These are phyloP conservation scores for Claviceps spartinae DNA, from an alignment of 2,329 filamentous ascomycete genomes.

Conservation along the genomic window DNA sequence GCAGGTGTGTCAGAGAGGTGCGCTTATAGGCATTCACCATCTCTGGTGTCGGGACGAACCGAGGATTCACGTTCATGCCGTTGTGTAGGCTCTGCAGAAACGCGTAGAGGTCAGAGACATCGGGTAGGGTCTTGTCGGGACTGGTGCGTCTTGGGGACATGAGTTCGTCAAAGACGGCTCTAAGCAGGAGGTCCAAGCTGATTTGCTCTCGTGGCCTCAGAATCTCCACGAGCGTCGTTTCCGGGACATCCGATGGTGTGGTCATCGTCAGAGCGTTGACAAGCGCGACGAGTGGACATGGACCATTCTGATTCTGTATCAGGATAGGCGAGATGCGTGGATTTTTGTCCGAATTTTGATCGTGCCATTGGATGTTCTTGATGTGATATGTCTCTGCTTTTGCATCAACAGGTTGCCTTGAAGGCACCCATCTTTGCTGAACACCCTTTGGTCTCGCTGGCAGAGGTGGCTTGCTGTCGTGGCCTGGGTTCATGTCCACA, in stretches of 20 bases:
- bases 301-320: conserved; percentile 86
- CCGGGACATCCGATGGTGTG: conserved; percentile 46
- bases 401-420: conserved; percentile 28
- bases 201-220: conserved; percentile 74
- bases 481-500: conserved; percentile 6
- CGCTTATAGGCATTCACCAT: conserved; percentile 33
- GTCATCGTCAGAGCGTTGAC: conserved; percentile 86
- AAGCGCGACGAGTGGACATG: conserved; percentile 81
- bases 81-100: conserved; percentile 85
- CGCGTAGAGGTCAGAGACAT: conserved; percentile 74
- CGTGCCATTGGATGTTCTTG: conserved; percentile 79
- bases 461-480: conserved; percentile 19
- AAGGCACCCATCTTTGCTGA: conserved; percentile 22
- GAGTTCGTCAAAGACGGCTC: conserved; percentile 86
- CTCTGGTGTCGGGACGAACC: conserved; percentile 53
- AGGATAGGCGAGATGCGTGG: conserved; percentile 73
- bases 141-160: conserved; percentile 61
- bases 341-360: conserved; percentile 44
- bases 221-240: conserved; percentile 65
- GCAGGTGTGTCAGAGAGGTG: conserved; percentile 38
- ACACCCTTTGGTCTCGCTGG: conserved; percentile 22
- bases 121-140: conserved; percentile 54
- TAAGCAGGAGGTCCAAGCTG: conserved; percentile 69
- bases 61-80: conserved; percentile 95
- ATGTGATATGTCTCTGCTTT: conserved; percentile 76